Percentiles rank a stretch among this genome's conserved stretches.
Evolutionary conservation across 2,329 filamentous ascomycete genomes (phyloP).

Genomic region (Fusarium chuoi): DNA sequence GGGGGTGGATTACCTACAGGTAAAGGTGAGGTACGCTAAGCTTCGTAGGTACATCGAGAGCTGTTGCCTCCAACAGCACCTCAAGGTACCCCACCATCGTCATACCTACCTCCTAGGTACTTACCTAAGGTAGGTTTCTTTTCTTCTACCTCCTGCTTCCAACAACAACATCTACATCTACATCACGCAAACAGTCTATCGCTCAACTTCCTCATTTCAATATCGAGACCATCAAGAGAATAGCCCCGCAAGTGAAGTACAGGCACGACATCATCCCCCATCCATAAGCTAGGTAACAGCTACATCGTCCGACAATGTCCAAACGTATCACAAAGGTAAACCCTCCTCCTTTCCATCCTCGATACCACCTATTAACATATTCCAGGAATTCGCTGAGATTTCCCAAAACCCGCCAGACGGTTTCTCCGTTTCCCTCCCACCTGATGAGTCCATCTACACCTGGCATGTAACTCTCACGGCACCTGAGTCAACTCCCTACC

Average conservation of each 20-base stretch:
- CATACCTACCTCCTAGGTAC: constrained; percentile 21
- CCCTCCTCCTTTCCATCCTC: background rate
- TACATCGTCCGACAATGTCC: constrained; percentile 49
- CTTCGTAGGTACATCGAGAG: background rate
- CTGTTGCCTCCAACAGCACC: constrained; percentile 2
- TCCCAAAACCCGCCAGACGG: constrained; percentile 57
- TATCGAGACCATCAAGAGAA: background rate
- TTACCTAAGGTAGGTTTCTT: background rate
- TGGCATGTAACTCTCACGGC: constrained; percentile 63
- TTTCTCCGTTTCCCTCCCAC: constrained; percentile 58
- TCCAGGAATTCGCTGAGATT: constrained; percentile 65
- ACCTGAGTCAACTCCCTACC: constrained; percentile 58
- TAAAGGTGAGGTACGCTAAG: background rate
- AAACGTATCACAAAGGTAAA: constrained; percentile 59
- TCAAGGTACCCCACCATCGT: constrained; percentile 35
- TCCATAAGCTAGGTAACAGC: background rate
- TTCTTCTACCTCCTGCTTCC: constrained; percentile 12
- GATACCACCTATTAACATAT: constrained; percentile 4
- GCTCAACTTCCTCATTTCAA: background rate
- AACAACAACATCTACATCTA: background rate
- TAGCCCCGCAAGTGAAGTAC: background rate
- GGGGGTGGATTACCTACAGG: background rate
- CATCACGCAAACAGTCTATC: background rate
- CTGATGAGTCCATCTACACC: constrained; percentile 60
- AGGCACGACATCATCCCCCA: background rate